phyloP scores from a whole-genome alignment of 2,329 filamentous ascomycete species.

The Sporothrix variecibatus region DNA sequence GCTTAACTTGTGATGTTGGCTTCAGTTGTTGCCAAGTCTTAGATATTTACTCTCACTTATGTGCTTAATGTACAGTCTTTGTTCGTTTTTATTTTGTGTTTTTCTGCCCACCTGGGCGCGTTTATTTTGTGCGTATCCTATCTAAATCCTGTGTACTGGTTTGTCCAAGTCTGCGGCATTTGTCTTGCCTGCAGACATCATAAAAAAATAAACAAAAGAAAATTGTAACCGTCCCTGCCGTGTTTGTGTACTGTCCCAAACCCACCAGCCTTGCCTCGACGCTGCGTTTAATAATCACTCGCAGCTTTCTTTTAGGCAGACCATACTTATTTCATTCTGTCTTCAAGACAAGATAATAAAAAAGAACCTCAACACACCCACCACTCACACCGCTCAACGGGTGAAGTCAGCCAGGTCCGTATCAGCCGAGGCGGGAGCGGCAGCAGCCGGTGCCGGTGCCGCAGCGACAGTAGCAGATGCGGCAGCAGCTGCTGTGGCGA shows the following conservation, averaged over 20 bases:
- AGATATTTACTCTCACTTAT: background rate
- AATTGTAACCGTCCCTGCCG: background rate
- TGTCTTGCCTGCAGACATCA: background rate
- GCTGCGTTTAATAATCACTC: background rate
- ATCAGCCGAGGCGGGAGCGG: slow-evolving; percentile 5
- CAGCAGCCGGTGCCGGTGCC: slow-evolving; percentile 22
- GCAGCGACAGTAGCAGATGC: slow-evolving; percentile 25
- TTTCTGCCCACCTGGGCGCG: background rate
- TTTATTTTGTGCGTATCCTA: slow-evolving; percentile 20
- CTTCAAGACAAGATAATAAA: background rate
- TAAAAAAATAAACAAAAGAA: background rate
- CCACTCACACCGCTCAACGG: slow-evolving; percentile 26
- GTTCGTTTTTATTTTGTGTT: background rate
- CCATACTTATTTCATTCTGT: background rate
- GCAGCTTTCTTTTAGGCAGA: background rate
- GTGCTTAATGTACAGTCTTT: background rate
- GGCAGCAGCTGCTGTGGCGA: background rate
- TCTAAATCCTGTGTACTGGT: background rate
- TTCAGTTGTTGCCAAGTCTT: background rate
- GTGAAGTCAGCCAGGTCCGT: slow-evolving; percentile 34
- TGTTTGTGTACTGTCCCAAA: background rate
- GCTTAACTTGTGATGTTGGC: background rate
- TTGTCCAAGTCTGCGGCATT: background rate
- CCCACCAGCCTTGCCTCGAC: background rate
- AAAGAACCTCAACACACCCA: background rate